A percentile compares a stretch with the other conserved stretches of the same genome.
Evolutionary conservation across 2,329 filamentous ascomycete species (phyloP).

Genomic region (Hypoxylon sp.): DNA sequence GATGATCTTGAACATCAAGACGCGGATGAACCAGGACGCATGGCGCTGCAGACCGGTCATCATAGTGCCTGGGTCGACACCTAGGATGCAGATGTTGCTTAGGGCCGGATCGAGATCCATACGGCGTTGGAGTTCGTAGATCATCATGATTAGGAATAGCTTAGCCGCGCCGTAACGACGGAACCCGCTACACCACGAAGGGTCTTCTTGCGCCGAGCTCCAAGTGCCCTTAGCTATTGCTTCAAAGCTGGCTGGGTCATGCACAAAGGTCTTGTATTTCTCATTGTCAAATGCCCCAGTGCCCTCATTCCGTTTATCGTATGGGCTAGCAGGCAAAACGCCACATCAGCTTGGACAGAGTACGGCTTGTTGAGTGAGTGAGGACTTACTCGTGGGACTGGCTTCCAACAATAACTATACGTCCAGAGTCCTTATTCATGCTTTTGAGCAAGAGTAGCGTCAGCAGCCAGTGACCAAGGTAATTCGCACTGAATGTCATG

Average conservation of each 20-base stretch:
- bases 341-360: background rate
- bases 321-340: slow-evolving; percentile 20
- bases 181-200: slow-evolving; percentile 49
- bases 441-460: slow-evolving; percentile 47
- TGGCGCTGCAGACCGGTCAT: slow-evolving; percentile 45
- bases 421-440: slow-evolving; percentile 43
- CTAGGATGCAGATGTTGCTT: slow-evolving; percentile 56
- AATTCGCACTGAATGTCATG: slow-evolving; percentile 45
- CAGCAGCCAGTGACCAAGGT: slow-evolving; percentile 51
- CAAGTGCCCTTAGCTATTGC: slow-evolving; percentile 55
- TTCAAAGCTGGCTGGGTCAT: slow-evolving; percentile 45
- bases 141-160: slow-evolving; percentile 57
- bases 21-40: slow-evolving; percentile 22
- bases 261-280: slow-evolving; percentile 50
- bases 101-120: slow-evolving; percentile 55
- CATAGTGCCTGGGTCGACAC: slow-evolving; percentile 59
- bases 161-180: slow-evolving; percentile 60
- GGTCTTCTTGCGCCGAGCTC: slow-evolving; percentile 54
- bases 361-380: background rate
- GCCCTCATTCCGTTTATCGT: slow-evolving; percentile 23
- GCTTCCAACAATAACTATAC: slow-evolving; percentile 46
- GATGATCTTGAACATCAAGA: slow-evolving; percentile 27
- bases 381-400: slow-evolving; percentile 54
- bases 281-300: slow-evolving; percentile 45
- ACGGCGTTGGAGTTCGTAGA: slow-evolving; percentile 57